A percentile compares a stretch with the other conserved stretches of the same genome.
These are phyloP conservation scores for Nakazawaea populi DNA, from an alignment of 805 yeast species.

Conservation along the genomic window DNA sequence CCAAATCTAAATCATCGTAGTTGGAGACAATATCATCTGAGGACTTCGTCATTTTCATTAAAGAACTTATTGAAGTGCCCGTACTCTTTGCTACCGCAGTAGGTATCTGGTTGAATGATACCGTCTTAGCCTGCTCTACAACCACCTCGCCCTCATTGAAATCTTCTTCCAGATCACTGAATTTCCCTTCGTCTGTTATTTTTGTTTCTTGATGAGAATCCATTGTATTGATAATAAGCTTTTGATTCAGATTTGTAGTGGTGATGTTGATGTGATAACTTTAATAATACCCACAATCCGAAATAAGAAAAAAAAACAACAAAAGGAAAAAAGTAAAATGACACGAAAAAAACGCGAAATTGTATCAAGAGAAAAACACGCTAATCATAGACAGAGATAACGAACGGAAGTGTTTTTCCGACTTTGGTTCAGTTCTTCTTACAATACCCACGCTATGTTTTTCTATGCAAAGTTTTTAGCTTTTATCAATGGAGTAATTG, in stretches of 20 bases:
- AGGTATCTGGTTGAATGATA: constrained; percentile 1
- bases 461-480: background rate
- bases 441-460: background rate
- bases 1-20: constrained; percentile 23
- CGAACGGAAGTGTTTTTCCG: background rate
- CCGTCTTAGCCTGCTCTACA: constrained; percentile 2
- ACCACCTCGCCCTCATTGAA: constrained; percentile 4
- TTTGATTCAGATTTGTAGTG: too few species aligned
- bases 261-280: background rate
- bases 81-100: background rate
- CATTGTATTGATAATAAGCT: too few species aligned
- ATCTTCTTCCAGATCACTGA: constrained; percentile 3
- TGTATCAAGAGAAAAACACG: background rate
- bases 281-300: background rate
- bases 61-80: constrained; percentile 4
- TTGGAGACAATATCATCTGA: constrained; percentile 14
- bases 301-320: background rate
- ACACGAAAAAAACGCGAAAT: background rate
- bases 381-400: background rate
- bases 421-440: background rate
- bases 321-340: background rate
- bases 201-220: background rate
- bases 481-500: background rate
- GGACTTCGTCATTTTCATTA: background rate
- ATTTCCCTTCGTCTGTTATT: background rate